A percentile compares a stretch with the other conserved stretches of the same genome.
phyloP scores from a whole-genome alignment of 2,329 filamentous ascomycete genomes.

The Colletotrichum destructivum region DNA sequence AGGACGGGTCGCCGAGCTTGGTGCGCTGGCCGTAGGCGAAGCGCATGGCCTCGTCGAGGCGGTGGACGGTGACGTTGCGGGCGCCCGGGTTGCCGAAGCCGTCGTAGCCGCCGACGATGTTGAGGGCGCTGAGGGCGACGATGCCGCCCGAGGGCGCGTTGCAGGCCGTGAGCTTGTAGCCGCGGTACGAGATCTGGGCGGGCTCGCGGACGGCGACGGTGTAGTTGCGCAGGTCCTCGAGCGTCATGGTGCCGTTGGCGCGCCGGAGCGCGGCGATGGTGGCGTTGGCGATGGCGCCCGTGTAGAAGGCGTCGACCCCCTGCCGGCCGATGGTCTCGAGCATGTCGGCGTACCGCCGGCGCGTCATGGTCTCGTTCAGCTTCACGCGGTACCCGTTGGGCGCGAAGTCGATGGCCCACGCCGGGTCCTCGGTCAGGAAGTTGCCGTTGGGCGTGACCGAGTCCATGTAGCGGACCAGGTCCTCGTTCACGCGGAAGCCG shows the following conservation, averaged over 20 bases:
- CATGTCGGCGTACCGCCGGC: constrained; percentile 81
- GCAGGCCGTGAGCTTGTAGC: constrained; percentile 77
- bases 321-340: constrained; percentile 77
- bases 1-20: constrained; percentile 83
- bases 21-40: constrained; percentile 85
- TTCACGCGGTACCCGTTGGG: constrained; percentile 77
- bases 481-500: constrained; percentile 80
- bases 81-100: constrained; percentile 70
- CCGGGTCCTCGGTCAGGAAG: constrained; percentile 79
- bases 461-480: constrained; percentile 81
- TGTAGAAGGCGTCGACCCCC: constrained; percentile 80
- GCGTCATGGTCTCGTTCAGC: constrained; percentile 81
- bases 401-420: constrained; percentile 89
- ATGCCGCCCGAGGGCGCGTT: constrained; percentile 82
- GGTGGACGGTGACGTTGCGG: constrained; percentile 78
- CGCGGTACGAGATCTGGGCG: constrained; percentile 75
- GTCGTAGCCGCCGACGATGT: constrained; percentile 80
- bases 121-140: constrained; percentile 81
- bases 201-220: constrained; percentile 75
- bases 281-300: constrained; percentile 76
- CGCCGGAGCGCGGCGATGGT: constrained; percentile 77
- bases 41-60: constrained; percentile 85
- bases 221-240: constrained; percentile 81
- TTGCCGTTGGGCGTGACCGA: constrained; percentile 59
- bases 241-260: constrained; percentile 82